Evolutionary conservation across 176 grass and related monocot genomes (phyloP), one percentile per base, ranked within the genome.

Genomic region (Areca catechu): DNA sequence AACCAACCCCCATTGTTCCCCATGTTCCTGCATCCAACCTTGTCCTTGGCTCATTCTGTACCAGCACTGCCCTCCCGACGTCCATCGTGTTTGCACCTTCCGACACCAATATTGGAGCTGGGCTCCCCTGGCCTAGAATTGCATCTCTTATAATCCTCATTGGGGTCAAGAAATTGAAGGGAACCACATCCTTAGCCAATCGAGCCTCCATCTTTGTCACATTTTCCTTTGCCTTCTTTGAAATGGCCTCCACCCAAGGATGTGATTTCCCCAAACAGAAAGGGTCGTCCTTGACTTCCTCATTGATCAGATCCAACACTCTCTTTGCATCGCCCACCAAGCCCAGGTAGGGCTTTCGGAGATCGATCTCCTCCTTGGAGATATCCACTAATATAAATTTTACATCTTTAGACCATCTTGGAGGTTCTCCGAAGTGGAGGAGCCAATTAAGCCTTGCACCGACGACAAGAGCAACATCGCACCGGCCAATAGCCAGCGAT

Each of bases 1-100:
- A 77, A n/a, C 92, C 92, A 1, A 97, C 92, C 1, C 83, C 92
- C 86, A 97, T 97, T 7, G 92, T 97, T 4, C 92, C 92, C 86
- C 92, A 97, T 29, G 92, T 97, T 16, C 92, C 92, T 25, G 92
- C 92, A 82, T 97, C 92, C 70, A 91, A 51, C 76, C 92, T 88
- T 30, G 92, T 88, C 65, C 92, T 70, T 1, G 92, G 92, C 51
- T 97, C 92, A 65, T 84, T 88, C 75, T 97, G 92, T 62, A 97
- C 77, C 79, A 97, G 72, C 61, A 97, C 92, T 62, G 83, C 66
- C 65, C 92, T 88, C 16, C 86, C 92, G 7, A 91, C 81, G 69
- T 97, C 92, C 86, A 97, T 97, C 57, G 86, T 97, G 9, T 97
- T 97, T 0, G 92, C 92, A 47, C 92, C 86, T 69, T 97, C 92